Percentiles rank a stretch among this genome's conserved stretches.
phyloP scores from a whole-genome alignment of 768 basidiomycete genomes.

The Russula emetica region DNA sequence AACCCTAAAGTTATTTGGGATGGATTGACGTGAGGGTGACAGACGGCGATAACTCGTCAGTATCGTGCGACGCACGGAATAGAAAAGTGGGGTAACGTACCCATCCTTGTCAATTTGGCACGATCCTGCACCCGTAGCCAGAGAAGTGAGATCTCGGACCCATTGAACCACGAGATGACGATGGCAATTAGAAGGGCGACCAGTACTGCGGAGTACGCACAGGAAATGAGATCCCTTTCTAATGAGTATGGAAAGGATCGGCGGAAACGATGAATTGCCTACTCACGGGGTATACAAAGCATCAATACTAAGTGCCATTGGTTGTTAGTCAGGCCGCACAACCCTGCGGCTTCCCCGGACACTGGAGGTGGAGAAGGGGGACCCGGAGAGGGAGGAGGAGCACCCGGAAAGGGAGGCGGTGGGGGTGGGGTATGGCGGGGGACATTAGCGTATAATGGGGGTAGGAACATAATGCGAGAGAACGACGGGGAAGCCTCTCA shows the following conservation, averaged over 20 bases:
- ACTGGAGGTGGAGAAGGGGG: not conserved
- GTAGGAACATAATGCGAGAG: not conserved
- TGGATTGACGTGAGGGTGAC: no score
- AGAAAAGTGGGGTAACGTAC: not conserved
- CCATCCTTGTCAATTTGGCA: not conserved
- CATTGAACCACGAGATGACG: slow-evolving; percentile 1
- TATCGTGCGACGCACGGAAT: not conserved
- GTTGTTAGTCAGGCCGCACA: not conserved
- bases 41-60: not conserved
- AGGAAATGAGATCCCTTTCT: not conserved
- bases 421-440: not conserved
- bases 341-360: not conserved
- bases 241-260: not conserved
- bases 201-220: not conserved
- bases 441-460: not conserved
- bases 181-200: not conserved
- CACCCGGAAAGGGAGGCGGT: not conserved
- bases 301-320: slow-evolving; percentile 8
- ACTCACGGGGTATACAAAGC: slow-evolving; percentile 4
- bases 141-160: not conserved
- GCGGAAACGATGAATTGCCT: not conserved
- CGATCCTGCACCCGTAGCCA: slow-evolving; percentile 4
- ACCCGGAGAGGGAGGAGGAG: not conserved
- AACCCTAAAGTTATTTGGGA: not conserved
- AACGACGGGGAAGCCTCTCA: not conserved